These are phyloP conservation scores for Cetraspora pellucida DNA, from an alignment of 192 early-diverging fungal genomes.

Conservation along the genomic window DNA sequence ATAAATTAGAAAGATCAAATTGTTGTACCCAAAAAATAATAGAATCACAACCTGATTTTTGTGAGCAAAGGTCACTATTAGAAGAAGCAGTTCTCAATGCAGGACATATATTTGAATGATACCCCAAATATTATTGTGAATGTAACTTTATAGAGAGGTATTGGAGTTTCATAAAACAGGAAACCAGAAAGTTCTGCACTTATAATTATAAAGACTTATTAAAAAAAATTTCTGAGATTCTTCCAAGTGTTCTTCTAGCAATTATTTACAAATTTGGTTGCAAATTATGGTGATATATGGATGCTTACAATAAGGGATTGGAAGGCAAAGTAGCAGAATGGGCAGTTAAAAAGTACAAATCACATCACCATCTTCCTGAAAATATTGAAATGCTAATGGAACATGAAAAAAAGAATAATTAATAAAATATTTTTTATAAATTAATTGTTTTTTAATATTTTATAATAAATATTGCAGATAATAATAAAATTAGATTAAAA, in stretches of 20 bases:
- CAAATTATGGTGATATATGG: slow-evolving; percentile 31
- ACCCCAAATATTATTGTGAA: slow-evolving; percentile 35
- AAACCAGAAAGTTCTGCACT: not conserved
- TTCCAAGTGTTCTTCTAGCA: not conserved
- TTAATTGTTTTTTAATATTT: too few relatives aligned
- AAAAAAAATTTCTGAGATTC: not conserved
- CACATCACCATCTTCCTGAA: slow-evolving; percentile 27
- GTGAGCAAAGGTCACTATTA: slow-evolving; percentile 12
- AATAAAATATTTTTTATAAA: too few relatives aligned
- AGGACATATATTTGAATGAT: slow-evolving; percentile 24
- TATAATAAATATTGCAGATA: too few relatives aligned
- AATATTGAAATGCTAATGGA: too few relatives aligned
- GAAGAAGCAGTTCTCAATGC: slow-evolving; percentile 24
- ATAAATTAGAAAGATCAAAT: not conserved
- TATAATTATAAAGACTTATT: slow-evolving; percentile 28
- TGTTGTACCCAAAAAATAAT: slow-evolving; percentile 23
- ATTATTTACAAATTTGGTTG: not conserved
- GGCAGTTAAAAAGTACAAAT: slow-evolving; percentile 34
- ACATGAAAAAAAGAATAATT: too few relatives aligned
- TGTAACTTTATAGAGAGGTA: too few relatives aligned
- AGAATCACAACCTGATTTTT: slow-evolving; percentile 25
- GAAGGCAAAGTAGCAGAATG: slow-evolving; percentile 25
- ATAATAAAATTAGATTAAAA: too few relatives aligned
- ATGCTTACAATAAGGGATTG: slow-evolving; percentile 34
- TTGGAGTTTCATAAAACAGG: slow-evolving; percentile 22